Percentiles rank a stretch among this genome's conserved stretches.
These are phyloP conservation scores for Graphilbum sp. DNA, from an alignment of 2,329 filamentous ascomycete species.

Conservation along the genomic window DNA sequence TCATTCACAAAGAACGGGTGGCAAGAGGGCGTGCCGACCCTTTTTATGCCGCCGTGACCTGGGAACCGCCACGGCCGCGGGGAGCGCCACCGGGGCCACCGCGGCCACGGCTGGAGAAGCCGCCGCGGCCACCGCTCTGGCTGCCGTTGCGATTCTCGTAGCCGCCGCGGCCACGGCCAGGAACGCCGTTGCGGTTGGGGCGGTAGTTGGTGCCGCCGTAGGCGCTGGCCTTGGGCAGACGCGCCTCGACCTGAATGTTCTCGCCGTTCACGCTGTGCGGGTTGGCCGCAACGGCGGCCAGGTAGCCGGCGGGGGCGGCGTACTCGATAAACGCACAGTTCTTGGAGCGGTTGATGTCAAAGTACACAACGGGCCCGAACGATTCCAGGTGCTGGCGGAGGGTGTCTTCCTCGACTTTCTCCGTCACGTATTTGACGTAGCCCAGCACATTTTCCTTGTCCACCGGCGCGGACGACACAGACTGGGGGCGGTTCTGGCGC, in stretches of 20 bases:
- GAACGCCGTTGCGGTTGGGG: conserved; percentile 41
- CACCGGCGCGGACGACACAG: conserved; percentile 36
- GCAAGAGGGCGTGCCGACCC: too few relatives aligned
- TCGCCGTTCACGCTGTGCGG: conserved; percentile 74
- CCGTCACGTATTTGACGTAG: conserved; percentile 91
- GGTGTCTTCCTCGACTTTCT: conserved; percentile 63
- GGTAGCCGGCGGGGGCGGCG: conserved; percentile 61
- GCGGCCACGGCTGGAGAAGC: conserved; percentile 43
- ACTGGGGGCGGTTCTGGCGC: conserved; percentile 61
- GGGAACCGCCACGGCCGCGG: conserved; percentile 44
- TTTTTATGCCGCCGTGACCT: conserved; percentile 28
- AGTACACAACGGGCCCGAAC: conserved; percentile 55
- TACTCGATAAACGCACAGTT: conserved; percentile 98
- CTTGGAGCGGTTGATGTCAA: conserved; percentile 73
- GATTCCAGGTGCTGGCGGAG: conserved; percentile 54
- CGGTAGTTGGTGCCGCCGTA: conserved; percentile 55
- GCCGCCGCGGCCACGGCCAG: conserved; percentile 50
- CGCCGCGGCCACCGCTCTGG: conserved; percentile 46
- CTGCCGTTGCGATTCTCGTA: conserved; percentile 41
- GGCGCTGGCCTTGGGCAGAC: conserved; percentile 57
- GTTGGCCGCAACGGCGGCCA: conserved; percentile 68
- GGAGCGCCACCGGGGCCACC: conserved; percentile 49
- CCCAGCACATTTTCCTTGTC: conserved; percentile 67
- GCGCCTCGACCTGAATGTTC: conserved; percentile 74
- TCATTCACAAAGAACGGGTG: too few relatives aligned